Base-by-base conservation (phyloP, 2,329 filamentous ascomycete genomes). In the Nannizziopsis barbatae region DNA sequence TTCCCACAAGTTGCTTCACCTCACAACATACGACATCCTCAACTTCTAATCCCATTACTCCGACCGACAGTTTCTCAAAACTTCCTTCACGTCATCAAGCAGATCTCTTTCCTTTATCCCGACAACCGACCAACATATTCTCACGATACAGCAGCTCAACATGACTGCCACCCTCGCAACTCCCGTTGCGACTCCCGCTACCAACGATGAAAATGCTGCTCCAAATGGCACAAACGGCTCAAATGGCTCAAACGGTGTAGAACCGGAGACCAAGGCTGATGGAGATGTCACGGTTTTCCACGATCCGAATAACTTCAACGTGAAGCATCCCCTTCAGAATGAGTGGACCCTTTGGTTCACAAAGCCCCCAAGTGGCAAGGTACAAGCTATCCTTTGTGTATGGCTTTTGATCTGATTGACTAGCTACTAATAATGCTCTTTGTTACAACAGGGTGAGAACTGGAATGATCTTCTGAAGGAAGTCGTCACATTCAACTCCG, bases 311-410 rank as follows among this genome's bases (percentile, higher is more conserved):
- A 95, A 98, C 76, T 98, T 98, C 79, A 98, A 94, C 62, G 92
- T 98, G 70, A 98, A 96, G 78, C 92, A 98, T 69, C 90, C 89
- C 57, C 78, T 98, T 53, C 89, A 94, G 78, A 85, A 95, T 75
- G 84, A 86, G 66, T 98, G 92, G 92, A 96, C 92, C 51, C 76
- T 98, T 49, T 98, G 93, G 93, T 98, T 96, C 75, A 96, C 90
- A 62, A 96, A 96, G 79, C 90, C 92, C 47, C 85, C 90, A 38
- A 93, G 83, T 66, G 89, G 88, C 73, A 95, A 93, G 83, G 88
- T 92, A 70, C 52, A 73, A 17, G 15, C 43, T 14, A 46, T 39
- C 44, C 20, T 22, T 15, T 35, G 11, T 35, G 27, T 10, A 27
- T 32, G 18, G 6, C n/a, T 20, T 11, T 41, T 20, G 31, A 9